Evolutionary conservation across 208 protist species (phyloP), one percentile per base, ranked within the genome.

Genomic region (Acanthamoeba culbertsoni): DNA sequence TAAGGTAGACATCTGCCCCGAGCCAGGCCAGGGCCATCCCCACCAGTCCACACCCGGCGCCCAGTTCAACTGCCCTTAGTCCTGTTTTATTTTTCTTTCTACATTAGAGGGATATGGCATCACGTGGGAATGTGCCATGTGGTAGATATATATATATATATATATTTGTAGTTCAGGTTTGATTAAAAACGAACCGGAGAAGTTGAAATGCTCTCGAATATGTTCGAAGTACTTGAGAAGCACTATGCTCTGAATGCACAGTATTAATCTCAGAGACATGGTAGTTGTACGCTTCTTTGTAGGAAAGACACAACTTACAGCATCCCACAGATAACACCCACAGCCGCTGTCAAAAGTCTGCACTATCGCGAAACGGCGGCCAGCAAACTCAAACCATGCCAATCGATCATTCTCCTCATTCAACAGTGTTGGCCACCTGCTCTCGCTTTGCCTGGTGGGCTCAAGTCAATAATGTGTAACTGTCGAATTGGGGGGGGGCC

Each of bases 161-260:
- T n/a, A n/a, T n/a, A n/a, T 57, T 12, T 57, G 51, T 57, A 20
- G 53, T 20, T 3, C 14, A n/a, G n/a, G 53, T 73, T 26, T 73
- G 6, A 33, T 37, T n/a, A 6, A 12, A 23, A 0, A 46, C 4
- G 7, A 42, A 82, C 71, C 71, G 8, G 71, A 26, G n/a, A 82
- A 82, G 42, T 82, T 43, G 43, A 51, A 82, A 2, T 43, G 71
- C 20, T 53, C 43, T 20, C 26, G 40, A 55, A 82, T 31, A n/a
- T 82, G 71, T 12, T 82, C 71, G 10, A 82, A 82, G 23, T 82
- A 82, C 71, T 82, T 82, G 28, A 82, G 71, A 18, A 82, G 42
- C 42, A 82, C 71, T 8, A 82, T 82, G 71, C 71, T 82, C 63
- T 73, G 63, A 65, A n/a, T n/a, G n/a, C n/a, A n/a, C n/a, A n/a